These are phyloP conservation scores for Cavenderia fasciculata DNA, from an alignment of 78 protist genomes.

Conservation along the genomic window DNA sequence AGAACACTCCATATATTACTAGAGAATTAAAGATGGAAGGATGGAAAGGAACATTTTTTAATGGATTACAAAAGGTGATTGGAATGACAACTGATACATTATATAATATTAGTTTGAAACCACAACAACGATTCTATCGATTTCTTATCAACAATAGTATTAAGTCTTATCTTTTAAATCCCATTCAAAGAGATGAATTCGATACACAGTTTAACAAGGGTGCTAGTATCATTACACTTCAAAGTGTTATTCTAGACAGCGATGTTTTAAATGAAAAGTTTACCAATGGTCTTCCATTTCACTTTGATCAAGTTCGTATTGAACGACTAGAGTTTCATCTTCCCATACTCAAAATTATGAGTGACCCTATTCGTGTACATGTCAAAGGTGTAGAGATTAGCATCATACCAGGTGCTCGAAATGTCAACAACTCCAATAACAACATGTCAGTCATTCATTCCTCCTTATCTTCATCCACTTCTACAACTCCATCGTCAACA, in stretches of 20 bases:
- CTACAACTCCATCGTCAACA: not conserved
- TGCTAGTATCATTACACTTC: not conserved
- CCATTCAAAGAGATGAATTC: constrained; percentile 36
- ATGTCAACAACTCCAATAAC: not conserved
- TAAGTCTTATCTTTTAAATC: not conserved
- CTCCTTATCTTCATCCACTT: not conserved
- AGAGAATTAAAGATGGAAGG: too few relatives aligned
- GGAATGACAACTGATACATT: not conserved
- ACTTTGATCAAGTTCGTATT: constrained; percentile 9
- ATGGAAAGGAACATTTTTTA: not conserved
- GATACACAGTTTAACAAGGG: constrained; percentile 15
- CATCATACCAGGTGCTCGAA: not conserved
- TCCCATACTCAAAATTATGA: constrained; percentile 21
- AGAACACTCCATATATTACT: too few relatives aligned
- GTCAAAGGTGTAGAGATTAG: constrained; percentile 38
- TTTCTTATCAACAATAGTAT: constrained; percentile 38
- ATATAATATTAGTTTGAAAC: not conserved
- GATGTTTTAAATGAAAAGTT: constrained; percentile 4
- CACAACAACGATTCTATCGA: constrained; percentile 10
- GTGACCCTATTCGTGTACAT: not conserved
- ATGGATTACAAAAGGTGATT: not conserved
- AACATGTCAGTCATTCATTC: not conserved
- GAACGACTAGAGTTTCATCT: constrained; percentile 9
- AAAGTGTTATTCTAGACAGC: constrained; percentile 26
- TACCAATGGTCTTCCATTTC: constrained; percentile 23